These are phyloP conservation scores for Aspergillus quadrilineatus DNA, from an alignment of 2,329 filamentous ascomycete genomes.

Conservation along the genomic window DNA sequence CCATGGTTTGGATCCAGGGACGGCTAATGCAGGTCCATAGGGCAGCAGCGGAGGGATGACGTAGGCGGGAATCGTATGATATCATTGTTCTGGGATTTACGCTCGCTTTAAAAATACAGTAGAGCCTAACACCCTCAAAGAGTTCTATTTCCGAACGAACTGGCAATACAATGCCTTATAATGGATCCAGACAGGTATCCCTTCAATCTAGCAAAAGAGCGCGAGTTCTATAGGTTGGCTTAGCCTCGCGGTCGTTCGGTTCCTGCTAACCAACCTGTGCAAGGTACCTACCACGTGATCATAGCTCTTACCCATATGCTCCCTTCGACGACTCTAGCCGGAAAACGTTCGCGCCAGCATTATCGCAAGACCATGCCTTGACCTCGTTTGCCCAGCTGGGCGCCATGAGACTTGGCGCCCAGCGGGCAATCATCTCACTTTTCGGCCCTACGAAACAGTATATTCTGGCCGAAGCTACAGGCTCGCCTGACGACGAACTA, in stretches of 20 bases:
- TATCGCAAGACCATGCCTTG: constrained; percentile 37
- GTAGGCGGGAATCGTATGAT: not conserved
- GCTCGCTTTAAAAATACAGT: not conserved
- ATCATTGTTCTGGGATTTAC: not conserved
- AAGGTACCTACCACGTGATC: constrained; percentile 26
- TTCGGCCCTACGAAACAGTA: constrained; percentile 52
- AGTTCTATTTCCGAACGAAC: not conserved
- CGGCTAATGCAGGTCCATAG: not conserved
- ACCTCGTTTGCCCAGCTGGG: constrained; percentile 54
- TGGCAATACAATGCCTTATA: not conserved
- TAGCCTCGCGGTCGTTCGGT: no score
- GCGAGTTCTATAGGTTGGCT: constrained; percentile 25
- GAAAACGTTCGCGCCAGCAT: constrained; percentile 18
- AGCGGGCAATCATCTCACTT: constrained; percentile 51
- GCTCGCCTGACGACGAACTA: constrained; percentile 30
- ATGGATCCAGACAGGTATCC: not conserved
- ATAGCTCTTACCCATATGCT: constrained; percentile 18
- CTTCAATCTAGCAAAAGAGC: constrained; percentile 20
- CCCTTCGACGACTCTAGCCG: constrained; percentile 11
- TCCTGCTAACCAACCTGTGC: constrained; percentile 2
- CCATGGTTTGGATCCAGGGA: no score
- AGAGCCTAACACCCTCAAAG: not conserved
- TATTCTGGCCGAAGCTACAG: constrained; percentile 54
- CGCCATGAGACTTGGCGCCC: constrained; percentile 42
- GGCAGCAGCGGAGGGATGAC: not conserved